Evolutionary conservation across 257 asterid species (phyloP).

Genomic region (Penstemon barbatus): DNA sequence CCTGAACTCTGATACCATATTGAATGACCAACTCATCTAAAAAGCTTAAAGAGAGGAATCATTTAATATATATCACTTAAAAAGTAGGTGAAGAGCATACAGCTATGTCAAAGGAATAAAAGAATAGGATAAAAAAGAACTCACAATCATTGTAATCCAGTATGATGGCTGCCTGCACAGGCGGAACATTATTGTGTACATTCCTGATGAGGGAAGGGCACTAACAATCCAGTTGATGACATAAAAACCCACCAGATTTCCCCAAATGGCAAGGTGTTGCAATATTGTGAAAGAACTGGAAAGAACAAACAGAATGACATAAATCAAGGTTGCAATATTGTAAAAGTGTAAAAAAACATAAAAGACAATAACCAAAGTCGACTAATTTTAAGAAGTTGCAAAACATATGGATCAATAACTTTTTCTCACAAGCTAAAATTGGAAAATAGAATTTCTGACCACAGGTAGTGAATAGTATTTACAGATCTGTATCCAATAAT

Average conservation of each 20-base stretch:
- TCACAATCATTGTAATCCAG: slow-evolving; percentile 84
- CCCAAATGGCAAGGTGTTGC: slow-evolving; percentile 98
- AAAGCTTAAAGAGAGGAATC: no score
- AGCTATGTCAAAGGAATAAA: slow-evolving; percentile 13
- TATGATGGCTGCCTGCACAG: slow-evolving; percentile 87
- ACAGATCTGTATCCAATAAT: background rate
- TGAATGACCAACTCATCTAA: no score
- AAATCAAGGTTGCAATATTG: background rate
- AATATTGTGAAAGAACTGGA: slow-evolving; percentile 80
- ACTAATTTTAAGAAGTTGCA: slow-evolving; percentile 15
- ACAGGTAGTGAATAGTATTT: background rate
- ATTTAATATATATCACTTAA: no score
- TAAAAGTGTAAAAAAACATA: background rate
- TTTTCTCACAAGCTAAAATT: background rate
- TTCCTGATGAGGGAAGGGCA: slow-evolving; percentile 76
- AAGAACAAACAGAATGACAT: slow-evolving; percentile 24
- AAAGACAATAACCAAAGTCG: slow-evolving; percentile 10
- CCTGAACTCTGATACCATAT: no score
- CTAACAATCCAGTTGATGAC: slow-evolving; percentile 90
- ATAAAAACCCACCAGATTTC: slow-evolving; percentile 84
- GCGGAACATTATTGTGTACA: slow-evolving; percentile 94
- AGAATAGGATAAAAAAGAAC: slow-evolving; percentile 35
- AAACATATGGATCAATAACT: slow-evolving; percentile 7
- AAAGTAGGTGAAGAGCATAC: slow-evolving; percentile 1
- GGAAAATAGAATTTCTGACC: background rate